phyloP scores from a whole-genome alignment of 768 basidiomycete genomes.

The Grammothele lineata region DNA sequence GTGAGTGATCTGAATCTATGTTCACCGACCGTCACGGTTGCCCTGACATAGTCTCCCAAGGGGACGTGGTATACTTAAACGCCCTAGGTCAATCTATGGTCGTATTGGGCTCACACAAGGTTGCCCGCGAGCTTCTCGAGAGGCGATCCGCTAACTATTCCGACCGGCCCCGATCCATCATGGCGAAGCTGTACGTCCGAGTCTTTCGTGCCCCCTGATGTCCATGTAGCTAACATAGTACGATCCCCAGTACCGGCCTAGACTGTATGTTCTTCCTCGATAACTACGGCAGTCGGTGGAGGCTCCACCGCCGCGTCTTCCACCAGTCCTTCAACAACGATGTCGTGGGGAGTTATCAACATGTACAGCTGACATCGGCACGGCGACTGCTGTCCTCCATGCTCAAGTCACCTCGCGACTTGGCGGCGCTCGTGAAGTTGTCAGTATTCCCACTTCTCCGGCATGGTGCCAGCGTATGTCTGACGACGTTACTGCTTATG shows the following conservation, averaged over 20 bases:
- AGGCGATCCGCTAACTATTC: constrained; percentile 25
- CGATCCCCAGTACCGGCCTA: neutral
- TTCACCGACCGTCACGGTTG: no score
- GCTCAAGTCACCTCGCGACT: no score
- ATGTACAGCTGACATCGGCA: neutral
- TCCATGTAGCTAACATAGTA: no score
- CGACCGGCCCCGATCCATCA: constrained; percentile 17
- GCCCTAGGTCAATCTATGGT: constrained; percentile 25
- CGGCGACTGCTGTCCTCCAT: neutral
- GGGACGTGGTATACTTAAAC: no score
- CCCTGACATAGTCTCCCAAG: no score
- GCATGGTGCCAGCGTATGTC: no score
- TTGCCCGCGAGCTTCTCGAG: constrained; percentile 26
- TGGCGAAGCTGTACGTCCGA: constrained; percentile 4
- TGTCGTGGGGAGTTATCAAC: neutral
- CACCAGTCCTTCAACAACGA: neutral
- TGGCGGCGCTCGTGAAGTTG: no score
- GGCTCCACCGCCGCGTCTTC: neutral
- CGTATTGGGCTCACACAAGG: constrained; percentile 24
- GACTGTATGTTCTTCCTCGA: neutral
- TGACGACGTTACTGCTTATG: no score
- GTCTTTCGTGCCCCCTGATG: no score
- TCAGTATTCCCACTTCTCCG: no score
- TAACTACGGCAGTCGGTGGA: neutral
- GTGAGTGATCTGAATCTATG: no score